phyloP scores from a whole-genome alignment of 495 filamentous ascomycete genomes.

The Talaromyces ruber region DNA sequence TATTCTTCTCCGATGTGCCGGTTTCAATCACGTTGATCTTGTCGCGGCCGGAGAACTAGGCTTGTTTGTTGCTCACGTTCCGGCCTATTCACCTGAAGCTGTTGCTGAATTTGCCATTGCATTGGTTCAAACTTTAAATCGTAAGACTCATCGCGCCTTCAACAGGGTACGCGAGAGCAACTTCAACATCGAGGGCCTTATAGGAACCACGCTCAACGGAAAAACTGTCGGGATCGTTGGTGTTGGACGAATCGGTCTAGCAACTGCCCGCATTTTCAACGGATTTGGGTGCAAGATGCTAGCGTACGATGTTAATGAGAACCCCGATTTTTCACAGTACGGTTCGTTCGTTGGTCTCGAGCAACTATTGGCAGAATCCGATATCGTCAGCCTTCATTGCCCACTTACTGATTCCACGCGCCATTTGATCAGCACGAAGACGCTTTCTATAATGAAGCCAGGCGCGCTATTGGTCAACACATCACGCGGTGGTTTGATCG shows the following conservation, averaged over 20 bases:
- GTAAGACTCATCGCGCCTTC: slow-evolving; percentile 62
- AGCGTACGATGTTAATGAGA: not conserved
- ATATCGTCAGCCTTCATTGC: not conserved
- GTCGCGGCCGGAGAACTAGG: not conserved
- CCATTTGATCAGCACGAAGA: not conserved
- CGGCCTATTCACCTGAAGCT: slow-evolving; percentile 61
- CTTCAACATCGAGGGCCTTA: slow-evolving; percentile 56
- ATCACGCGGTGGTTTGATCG: not conserved
- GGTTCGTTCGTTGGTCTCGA: not conserved
- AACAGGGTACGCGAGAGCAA: slow-evolving; percentile 66
- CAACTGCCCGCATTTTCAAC: not conserved
- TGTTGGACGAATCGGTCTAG: not conserved
- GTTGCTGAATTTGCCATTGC: slow-evolving; percentile 66
- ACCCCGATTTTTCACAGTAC: not conserved
- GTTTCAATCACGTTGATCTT: not conserved
- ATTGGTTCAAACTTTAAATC: slow-evolving; percentile 60
- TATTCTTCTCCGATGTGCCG: not conserved
- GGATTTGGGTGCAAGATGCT: not conserved
- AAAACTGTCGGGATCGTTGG: not conserved
- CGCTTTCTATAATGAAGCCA: not conserved
- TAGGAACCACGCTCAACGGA: slow-evolving; percentile 51
- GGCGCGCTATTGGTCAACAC: not conserved
- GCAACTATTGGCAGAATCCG: not conserved
- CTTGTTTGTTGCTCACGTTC: slow-evolving; percentile 26
- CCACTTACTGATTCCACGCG: not conserved